Evolutionary conservation across 768 basidiomycete genomes (phyloP), one percentile per base, ranked within the genome.

Genomic region (Mycena pura): DNA sequence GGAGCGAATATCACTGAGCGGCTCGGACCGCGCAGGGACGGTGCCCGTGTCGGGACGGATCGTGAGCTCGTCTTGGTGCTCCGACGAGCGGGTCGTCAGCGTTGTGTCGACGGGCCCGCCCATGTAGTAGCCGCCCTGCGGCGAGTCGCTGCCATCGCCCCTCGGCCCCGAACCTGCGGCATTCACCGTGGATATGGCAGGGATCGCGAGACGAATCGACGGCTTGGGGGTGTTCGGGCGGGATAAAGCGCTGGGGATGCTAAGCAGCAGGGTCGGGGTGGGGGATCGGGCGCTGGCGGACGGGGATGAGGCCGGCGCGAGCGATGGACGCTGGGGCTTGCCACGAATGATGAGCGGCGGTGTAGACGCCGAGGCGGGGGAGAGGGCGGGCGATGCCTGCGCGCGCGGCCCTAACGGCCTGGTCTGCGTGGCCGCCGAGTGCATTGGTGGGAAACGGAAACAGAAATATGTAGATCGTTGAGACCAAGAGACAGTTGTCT

Each of bases 91-190:
- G 15, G 67, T 46, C 49, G 55, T 69, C 57, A 68, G 55, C 53
- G 69, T 51, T 6, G 65, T 66, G 46, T 69, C 72, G 22, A 65
- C 66, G 9, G 79, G 80, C 44, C 81, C 82, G 57, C 80, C 80
- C n/a, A n/a, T n/a, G 58, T 79, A 79, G 65, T 83, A 83, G 48
- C 73, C 76, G 51, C 62, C 57, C 73, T 75, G 47, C 74, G 77
- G 22, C 72, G 64, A 69, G 15, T 76, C 76, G 7, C 65, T 70
- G 22, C 43, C 60, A 5, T 52, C 57, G 31, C n/a, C 14, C 31
- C 50, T 48, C 27, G 38, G 41, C 41, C n/a, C 22, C 17, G 29
- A 8, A 17, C 34, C 10, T 3, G 54, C 52, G 52, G 63, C 49
- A 51, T 64, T 50, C 66, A 63, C 58, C 62, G 66, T 47, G 51